Evolutionary conservation across 106 monocot genomes (phyloP), one percentile per base, ranked within the genome.

Genomic region (Dendrobium chrysotoxum): DNA sequence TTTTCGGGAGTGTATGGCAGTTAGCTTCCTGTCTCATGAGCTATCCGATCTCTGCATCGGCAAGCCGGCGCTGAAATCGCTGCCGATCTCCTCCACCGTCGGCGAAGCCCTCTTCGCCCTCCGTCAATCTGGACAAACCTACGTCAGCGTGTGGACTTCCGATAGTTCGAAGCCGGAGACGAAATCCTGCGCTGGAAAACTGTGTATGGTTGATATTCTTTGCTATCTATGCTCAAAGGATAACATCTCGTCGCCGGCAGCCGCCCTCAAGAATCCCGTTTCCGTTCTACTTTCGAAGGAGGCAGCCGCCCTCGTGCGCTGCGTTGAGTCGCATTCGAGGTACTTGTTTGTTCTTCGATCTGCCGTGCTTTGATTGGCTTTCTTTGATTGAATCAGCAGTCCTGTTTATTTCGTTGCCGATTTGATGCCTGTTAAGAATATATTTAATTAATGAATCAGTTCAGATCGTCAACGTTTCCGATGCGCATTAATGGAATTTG

Each of bases 21-120:
- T 89, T 57, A 79, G 76, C 72, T 75, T 81, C 25, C 80, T 92
- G 61, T 79, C 80, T 31, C 79, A 83, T 74, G 89, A 88, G 79
- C 88, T 95, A 40, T 92, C 94, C 9, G 97, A 97, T 72, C 92
- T 97, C 67, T 97, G 97, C 90, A 91, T 94, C 86, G 97, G 94
- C 53, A 97, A 97, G 84, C 97, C 94, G 66, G 75, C 89, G 80
- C 65, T 94, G 81, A 86, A 78, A 64, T 80, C 86, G 26, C 82
- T 97, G 30, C 88, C 90, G 47, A 68, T 78, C 26, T 77, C 81
- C 39, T 65, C 94, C 77, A 89, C 97, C 57, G 83, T 97, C 55
- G 85, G 81, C 77, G 90, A 97, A 28, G 92, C 94, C 28, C 83
- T 97, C 47, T 47, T 75, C 26, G 82, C 82, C 18, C 90, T 97